phyloP scores from a whole-genome alignment of 2,329 filamentous ascomycete species.

The Alternaria sp. region DNA sequence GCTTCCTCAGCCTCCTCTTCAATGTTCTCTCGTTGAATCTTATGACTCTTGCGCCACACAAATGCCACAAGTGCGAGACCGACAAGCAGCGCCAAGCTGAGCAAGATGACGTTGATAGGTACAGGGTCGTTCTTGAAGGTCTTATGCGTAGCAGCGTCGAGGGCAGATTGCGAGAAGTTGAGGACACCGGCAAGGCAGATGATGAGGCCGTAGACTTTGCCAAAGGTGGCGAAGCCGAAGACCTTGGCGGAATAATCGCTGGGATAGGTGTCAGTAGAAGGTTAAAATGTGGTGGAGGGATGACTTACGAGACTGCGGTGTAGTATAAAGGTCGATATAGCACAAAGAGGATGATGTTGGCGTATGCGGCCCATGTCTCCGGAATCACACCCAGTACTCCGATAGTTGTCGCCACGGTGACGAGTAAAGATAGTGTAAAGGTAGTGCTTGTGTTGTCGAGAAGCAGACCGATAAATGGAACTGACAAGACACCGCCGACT shows the following conservation, averaged over 20 bases:
- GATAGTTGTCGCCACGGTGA: constrained; percentile 75
- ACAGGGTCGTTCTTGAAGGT: constrained; percentile 76
- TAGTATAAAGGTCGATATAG: constrained; percentile 90
- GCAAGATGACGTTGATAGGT: constrained; percentile 76
- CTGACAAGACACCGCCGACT: constrained; percentile 80
- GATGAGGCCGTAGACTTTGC: constrained; percentile 90
- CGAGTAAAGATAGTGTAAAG: constrained; percentile 74
- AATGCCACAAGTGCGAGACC: constrained; percentile 72
- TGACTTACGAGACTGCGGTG: constrained; percentile 75
- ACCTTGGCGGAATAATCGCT: constrained; percentile 88
- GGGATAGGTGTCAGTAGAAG: constrained; percentile 6
- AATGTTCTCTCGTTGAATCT: constrained; percentile 50
- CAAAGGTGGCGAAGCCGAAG: constrained; percentile 89
- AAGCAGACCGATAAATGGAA: constrained; percentile 83
- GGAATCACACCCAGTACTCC: constrained; percentile 80
- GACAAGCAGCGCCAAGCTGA: constrained; percentile 68
- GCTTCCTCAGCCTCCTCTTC: constrained; percentile 49
- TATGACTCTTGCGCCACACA: constrained; percentile 63
- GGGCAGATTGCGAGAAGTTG: constrained; percentile 82
- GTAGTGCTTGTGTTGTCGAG: constrained; percentile 80
- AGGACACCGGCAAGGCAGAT: constrained; percentile 85
- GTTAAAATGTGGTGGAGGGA: background rate
- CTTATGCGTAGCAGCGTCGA: constrained; percentile 80
- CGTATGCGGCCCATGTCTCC: constrained; percentile 74
- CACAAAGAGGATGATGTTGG: constrained; percentile 80